These are phyloP conservation scores for Silene coronaria DNA, from an alignment of 179 eudicot genomes.

Conservation along the genomic window DNA sequence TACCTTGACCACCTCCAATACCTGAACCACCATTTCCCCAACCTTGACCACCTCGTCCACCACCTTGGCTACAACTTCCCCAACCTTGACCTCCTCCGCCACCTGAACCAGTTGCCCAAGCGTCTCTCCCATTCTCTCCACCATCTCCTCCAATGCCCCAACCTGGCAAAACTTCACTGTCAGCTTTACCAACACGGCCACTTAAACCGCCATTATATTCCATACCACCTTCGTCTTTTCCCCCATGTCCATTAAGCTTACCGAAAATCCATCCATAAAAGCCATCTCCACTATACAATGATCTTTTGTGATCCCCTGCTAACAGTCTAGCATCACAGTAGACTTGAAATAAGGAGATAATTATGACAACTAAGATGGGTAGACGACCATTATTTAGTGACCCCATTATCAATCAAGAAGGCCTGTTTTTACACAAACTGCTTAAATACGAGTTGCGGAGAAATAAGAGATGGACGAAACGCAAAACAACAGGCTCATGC, in stretches of 20 bases:
- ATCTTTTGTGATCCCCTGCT: conserved; percentile 10
- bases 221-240: background rate
- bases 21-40: background rate
- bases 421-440: background rate
- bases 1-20: background rate
- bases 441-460: conserved; percentile 15
- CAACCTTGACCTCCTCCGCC: conserved; percentile 8
- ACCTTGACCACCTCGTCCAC: background rate
- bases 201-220: background rate
- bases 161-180: background rate
- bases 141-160: conserved; percentile 15
- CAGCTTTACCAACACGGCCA: conserved; percentile 3
- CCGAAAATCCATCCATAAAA: background rate
- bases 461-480: background rate
- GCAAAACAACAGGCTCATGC: conserved; percentile 17
- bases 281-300: background rate
- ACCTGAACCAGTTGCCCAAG: background rate
- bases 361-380: conserved; percentile 5
- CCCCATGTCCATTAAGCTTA: background rate
- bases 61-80: conserved; percentile 8
- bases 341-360: conserved; percentile 12
- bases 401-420: conserved; percentile 7
- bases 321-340: conserved; percentile 18
- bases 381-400: conserved; percentile 2
- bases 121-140: background rate